Evolutionary conservation across 2,329 filamentous ascomycete genomes (phyloP).

Genomic region (Colletotrichum zoysiae): DNA sequence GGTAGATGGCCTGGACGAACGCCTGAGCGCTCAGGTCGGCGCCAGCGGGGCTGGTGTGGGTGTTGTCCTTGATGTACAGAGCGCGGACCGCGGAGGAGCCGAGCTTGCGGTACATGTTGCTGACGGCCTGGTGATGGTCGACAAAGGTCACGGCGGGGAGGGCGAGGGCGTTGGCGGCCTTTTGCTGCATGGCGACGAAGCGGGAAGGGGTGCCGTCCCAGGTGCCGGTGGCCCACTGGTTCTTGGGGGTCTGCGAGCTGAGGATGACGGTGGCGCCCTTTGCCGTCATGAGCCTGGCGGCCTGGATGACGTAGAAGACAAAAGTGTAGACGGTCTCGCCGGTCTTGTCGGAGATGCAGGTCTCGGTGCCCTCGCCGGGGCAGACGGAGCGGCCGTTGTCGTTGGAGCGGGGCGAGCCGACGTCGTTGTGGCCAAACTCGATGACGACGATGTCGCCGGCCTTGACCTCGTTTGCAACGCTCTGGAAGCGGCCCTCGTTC

Average conservation of each 20-base stretch:
- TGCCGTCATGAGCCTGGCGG: constrained; percentile 63
- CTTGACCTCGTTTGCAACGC: constrained; percentile 65
- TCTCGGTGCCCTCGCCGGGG: constrained; percentile 65
- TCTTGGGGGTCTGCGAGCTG: constrained; percentile 67
- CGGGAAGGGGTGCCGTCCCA: constrained; percentile 62
- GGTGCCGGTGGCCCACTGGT: constrained; percentile 69
- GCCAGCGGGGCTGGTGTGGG: constrained; percentile 68
- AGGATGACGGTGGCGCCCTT: constrained; percentile 74
- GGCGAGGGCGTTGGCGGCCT: constrained; percentile 49
- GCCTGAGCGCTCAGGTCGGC: constrained; percentile 67
- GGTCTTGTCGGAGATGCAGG: constrained; percentile 62
- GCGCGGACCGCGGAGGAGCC: constrained; percentile 63
- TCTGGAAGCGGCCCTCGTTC: constrained; percentile 74
- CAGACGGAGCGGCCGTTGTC: constrained; percentile 76
- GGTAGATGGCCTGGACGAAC: constrained; percentile 55
- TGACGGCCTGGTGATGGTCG: constrained; percentile 70
- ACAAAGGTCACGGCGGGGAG: constrained; percentile 63
- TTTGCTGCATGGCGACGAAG: constrained; percentile 66
- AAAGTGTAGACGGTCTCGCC: constrained; percentile 71
- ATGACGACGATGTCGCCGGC: constrained; percentile 76
- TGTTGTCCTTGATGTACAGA: constrained; percentile 71
- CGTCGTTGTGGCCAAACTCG: constrained; percentile 81
- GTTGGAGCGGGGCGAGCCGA: constrained; percentile 64
- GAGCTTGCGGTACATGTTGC: constrained; percentile 64
- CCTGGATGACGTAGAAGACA: constrained; percentile 70